These are phyloP conservation scores for Penicillium macrosclerotiorum DNA, from an alignment of 495 filamentous ascomycete genomes.

Conservation along the genomic window DNA sequence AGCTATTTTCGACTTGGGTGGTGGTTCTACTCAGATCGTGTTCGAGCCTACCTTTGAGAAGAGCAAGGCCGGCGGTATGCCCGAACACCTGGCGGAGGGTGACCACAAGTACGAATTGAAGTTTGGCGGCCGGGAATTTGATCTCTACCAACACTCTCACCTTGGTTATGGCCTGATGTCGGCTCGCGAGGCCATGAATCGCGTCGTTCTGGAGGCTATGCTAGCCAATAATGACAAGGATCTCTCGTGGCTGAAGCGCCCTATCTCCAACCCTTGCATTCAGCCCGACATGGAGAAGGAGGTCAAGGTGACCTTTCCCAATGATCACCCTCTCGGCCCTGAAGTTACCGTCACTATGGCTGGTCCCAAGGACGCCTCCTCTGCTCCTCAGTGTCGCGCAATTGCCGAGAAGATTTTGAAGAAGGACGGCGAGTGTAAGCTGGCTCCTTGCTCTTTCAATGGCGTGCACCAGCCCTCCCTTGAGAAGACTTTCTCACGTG, in stretches of 20 bases:
- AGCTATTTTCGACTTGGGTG: slow-evolving; percentile 92
- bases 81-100: slow-evolving; percentile 77
- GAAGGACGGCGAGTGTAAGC: slow-evolving; percentile 77
- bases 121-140: slow-evolving; percentile 87
- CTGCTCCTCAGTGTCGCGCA: slow-evolving; percentile 83
- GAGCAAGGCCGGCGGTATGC: slow-evolving; percentile 75
- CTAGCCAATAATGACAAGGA: slow-evolving; percentile 46
- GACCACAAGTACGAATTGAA: slow-evolving; percentile 95
- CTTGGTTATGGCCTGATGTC: slow-evolving; percentile 96
- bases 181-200: slow-evolving; percentile 82
- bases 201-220: slow-evolving; percentile 62
- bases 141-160: slow-evolving; percentile 98
- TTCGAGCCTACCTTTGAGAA: slow-evolving; percentile 93
- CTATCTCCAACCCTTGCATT: slow-evolving; percentile 87
- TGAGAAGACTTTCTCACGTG: slow-evolving; percentile 84
- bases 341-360: slow-evolving; percentile 75
- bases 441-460: slow-evolving; percentile 95
- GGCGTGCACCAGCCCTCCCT: slow-evolving; percentile 92
- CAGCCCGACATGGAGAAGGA: slow-evolving; percentile 69
- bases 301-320: slow-evolving; percentile 64
- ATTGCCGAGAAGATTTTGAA: slow-evolving; percentile 86
- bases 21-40: slow-evolving; percentile 96
- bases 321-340: slow-evolving; percentile 59
- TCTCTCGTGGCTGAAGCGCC: slow-evolving; percentile 55
- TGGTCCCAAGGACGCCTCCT: slow-evolving; percentile 66